Evolutionary conservation across 192 early-diverging fungal species (phyloP).

Genomic region (Entomortierella parvispora): DNA sequence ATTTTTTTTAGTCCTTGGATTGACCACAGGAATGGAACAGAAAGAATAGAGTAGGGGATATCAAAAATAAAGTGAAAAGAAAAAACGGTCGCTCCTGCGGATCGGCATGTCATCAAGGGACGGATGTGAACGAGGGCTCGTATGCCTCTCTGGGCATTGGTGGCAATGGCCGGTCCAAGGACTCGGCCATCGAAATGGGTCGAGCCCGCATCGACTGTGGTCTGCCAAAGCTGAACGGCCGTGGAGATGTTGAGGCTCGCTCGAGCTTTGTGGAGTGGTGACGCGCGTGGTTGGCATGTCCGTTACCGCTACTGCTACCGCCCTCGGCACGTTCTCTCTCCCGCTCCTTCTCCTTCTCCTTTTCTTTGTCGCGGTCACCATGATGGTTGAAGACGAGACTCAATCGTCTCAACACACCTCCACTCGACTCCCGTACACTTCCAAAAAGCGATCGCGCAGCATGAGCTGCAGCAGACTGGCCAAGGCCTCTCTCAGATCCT

Average conservation of each 20-base stretch:
- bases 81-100: neutral
- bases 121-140: constrained; percentile 46
- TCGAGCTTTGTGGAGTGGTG: constrained; percentile 48
- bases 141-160: constrained; percentile 51
- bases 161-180: constrained; percentile 42
- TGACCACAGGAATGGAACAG: neutral
- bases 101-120: constrained; percentile 14
- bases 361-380: constrained; percentile 45
- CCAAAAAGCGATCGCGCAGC: constrained; percentile 51
- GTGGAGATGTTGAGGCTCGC: constrained; percentile 30
- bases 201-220: constrained; percentile 44
- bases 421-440: constrained; percentile 51
- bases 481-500: constrained; percentile 39
- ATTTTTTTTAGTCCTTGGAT: neutral
- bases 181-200: constrained; percentile 48
- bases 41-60: neutral
- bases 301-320: neutral
- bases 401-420: constrained; percentile 43
- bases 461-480: constrained; percentile 45
- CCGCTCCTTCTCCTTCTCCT: constrained; percentile 26
- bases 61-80: neutral
- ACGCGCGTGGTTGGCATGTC: constrained; percentile 21
- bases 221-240: constrained; percentile 39
- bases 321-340: constrained; percentile 7
- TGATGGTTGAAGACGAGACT: constrained; percentile 47